Base-by-base conservation (phyloP, 495 filamentous ascomycete species). In the Acidomyces sp. region DNA sequence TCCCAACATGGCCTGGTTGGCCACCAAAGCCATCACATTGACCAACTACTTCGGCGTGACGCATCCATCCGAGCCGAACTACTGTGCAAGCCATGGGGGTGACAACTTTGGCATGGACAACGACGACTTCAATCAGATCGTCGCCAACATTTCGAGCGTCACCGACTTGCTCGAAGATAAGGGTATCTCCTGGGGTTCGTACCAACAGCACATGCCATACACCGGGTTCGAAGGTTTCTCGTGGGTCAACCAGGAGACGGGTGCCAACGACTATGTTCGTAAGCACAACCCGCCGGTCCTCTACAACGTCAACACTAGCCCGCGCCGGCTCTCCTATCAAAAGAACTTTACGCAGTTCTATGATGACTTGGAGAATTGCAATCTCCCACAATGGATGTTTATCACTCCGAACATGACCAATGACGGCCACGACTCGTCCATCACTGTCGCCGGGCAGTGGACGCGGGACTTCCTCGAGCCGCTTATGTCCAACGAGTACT, bases 1-100 rank as follows among this genome's bases (percentile, higher is more conserved):
- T 40, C 56, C 56, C 7, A 55, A 55, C 39, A 45, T 60, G n/a
- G 44, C 43, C 23, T 57, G 48, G 39, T 44, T 60, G 9, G 57
- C 55, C 3, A 40, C 47, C 15, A 48, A 55, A 22, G 57, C 55
- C 12, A 56, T 60, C 24, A 51, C 49, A 11, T 44, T 60, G 2
- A 37, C 48, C 12, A 57, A 60, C 33, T 47, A 56, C 43, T 72
- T 67, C 53, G 70, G 63, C 4, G 64, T 73, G 9, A 77, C 72
- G 1, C 73, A 75, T 44, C 73, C 73, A 4, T 51, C 46, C 24
- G 54, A 58, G 53, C 57, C 57, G 5, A 60, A 57, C 45, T 60
- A 60, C 33, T 45, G 46, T 19, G 49, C 57, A 3, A 33, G 50
- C 10, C 43, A 54, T 31, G 42, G 43, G 6, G 57, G 57, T 13